These are phyloP conservation scores for Catenaria anguillulae DNA, from an alignment of 371 early-diverging fungal genomes.

Conservation along the genomic window DNA sequence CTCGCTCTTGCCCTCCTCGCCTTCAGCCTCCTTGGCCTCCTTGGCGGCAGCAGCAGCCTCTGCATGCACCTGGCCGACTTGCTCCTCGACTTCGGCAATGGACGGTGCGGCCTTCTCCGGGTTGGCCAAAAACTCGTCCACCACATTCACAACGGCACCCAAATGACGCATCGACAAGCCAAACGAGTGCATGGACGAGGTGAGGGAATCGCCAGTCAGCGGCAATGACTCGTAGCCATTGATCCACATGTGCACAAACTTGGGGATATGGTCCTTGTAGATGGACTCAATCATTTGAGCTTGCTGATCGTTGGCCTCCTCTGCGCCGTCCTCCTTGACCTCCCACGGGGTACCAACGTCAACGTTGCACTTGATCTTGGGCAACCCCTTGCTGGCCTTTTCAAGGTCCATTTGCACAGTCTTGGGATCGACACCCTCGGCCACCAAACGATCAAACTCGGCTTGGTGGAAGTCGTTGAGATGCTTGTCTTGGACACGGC, in stretches of 20 bases:
- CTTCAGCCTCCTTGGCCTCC: too few species aligned
- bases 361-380: background rate
- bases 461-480: background rate
- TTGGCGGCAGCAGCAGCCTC: too few species aligned
- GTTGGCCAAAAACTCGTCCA: background rate
- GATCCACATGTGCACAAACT: background rate
- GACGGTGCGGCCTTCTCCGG: background rate
- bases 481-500: background rate
- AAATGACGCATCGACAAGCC: conserved; percentile 6
- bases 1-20: too few species aligned
- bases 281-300: background rate
- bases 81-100: too few species aligned
- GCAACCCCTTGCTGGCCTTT: background rate
- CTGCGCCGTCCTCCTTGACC: background rate
- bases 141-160: background rate
- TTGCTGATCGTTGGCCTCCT: background rate
- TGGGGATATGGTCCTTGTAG: background rate
- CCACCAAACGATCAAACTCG: background rate
- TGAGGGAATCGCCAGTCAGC: background rate
- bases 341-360: background rate
- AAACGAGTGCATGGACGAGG: background rate
- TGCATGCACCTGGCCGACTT: too few species aligned
- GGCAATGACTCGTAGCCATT: background rate
- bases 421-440: background rate
- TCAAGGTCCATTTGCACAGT: background rate